Base-by-base conservation (phyloP, 2,329 filamentous ascomycete genomes). In the Neopestalotiopsis clavispora region DNA sequence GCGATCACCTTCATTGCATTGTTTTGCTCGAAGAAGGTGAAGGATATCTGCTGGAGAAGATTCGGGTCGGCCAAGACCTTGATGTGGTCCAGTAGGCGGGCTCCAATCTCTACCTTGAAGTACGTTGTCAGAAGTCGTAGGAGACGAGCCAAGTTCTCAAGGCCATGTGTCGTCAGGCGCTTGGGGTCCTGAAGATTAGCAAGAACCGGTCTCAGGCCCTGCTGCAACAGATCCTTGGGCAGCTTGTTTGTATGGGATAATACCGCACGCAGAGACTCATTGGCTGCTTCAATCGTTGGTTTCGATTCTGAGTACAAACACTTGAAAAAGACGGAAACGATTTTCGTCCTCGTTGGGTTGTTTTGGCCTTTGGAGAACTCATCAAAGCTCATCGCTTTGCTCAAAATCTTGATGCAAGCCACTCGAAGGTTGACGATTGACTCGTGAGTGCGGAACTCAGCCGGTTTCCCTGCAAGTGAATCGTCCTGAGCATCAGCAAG, bases 81-180 rank as follows among this genome's bases (percentile, higher is more conserved):
- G 81, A 98, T 92, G 75, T 99, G 96, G 72, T 98, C 95, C 10
- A 99, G 85, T n/a, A 99, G 83, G 30, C 96, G 90, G 28, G 94
- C 89, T 6, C 96, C 97, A 67, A 99, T 99, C 78, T 99, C 96
- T 0, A 98, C 95, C 81, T 99, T 99, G 82, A 99, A 99, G 79
- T 99, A 99, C 69, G 96, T 98, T 0, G 95, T 99, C 20, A 99
- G 85, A 1, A 99, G 86, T 72, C 96, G 95, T 70, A 99, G 82
- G 1, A 99, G 86, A 52, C 95, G 90, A 20, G 95, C 95, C 40
- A 99, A 84, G 32, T 97, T 97, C 78, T 98, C 95, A 4, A 99
- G 84, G 2, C 95, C 95, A 74, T 95, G 92, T 0, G 95, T 93
- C 23, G 91, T 97, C 23, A 99, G 84, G 68, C 95, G 91, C 78